These are phyloP conservation scores for Cladobotryum mycophilum DNA, from an alignment of 2,329 filamentous ascomycete species.

Conservation along the genomic window DNA sequence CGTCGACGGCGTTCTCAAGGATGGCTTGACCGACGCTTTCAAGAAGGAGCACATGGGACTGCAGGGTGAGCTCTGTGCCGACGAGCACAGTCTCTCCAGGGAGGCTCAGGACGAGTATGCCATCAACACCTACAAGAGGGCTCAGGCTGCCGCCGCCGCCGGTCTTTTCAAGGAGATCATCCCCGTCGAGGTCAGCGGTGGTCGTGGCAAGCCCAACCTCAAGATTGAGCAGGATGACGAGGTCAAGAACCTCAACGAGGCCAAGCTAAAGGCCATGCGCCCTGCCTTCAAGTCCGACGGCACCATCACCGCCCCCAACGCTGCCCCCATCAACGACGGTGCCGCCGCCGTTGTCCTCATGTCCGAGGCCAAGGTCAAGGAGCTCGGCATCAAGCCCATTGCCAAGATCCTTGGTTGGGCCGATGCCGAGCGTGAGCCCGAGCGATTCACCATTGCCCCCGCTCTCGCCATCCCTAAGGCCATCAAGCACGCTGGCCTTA, in stretches of 20 bases:
- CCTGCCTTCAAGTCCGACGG: conserved; percentile 77
- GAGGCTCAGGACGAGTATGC: conserved; percentile 93
- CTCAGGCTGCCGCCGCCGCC: conserved; percentile 74
- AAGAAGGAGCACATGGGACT: conserved; percentile 97
- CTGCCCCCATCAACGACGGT: conserved; percentile 92
- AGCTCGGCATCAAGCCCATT: conserved; percentile 83
- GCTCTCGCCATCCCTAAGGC: conserved; percentile 95
- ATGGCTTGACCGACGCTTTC: conserved; percentile 91
- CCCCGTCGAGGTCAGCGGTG: conserved; percentile 79
- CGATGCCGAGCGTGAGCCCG: conserved; percentile 84
- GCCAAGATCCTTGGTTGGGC: conserved; percentile 98
- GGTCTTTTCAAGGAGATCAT: conserved; percentile 86
- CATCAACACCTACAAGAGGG: conserved; percentile 90
- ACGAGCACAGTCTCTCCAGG: conserved; percentile 73
- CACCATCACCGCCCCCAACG: conserved; percentile 93
- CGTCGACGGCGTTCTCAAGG: conserved; percentile 87
- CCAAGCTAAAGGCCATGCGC: conserved; percentile 79
- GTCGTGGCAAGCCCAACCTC: conserved; percentile 81
- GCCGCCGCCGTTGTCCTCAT: conserved; percentile 88
- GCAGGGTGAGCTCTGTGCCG: conserved; percentile 82
- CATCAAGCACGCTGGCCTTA: conserved; percentile 84
- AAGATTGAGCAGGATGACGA: conserved; percentile 85
- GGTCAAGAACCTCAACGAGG: conserved; percentile 85
- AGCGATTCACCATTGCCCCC: conserved; percentile 93
- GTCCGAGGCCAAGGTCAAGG: conserved; percentile 88